phyloP scores from a whole-genome alignment of 2,329 filamentous ascomycete genomes.

The Phialocephala sp. region DNA sequence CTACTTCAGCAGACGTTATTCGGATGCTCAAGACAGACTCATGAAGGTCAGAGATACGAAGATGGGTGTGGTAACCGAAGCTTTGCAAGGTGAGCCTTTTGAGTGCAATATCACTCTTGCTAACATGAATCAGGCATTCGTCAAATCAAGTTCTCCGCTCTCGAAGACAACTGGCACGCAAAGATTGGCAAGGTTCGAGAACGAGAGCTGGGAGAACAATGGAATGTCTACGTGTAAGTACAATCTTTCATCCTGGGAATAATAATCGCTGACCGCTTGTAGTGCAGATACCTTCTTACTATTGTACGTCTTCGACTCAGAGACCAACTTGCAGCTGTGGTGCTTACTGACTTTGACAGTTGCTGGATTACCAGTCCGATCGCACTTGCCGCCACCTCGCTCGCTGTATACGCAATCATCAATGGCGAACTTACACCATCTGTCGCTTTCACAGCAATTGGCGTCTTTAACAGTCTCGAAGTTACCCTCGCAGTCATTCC shows the following conservation, averaged over 20 bases:
- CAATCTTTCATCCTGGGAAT: background rate
- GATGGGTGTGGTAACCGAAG: conserved; percentile 76
- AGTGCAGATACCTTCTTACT: conserved; percentile 65
- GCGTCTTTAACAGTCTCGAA: conserved; percentile 77
- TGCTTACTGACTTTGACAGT: conserved; percentile 23
- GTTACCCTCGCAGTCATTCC: conserved; percentile 73
- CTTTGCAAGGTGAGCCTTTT: conserved; percentile 61
- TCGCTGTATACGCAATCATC: conserved; percentile 70
- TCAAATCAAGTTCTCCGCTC: conserved; percentile 83
- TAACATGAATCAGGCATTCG: conserved; percentile 56
- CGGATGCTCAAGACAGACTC: conserved; percentile 67
- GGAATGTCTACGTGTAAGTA: conserved; percentile 62
- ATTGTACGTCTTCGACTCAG: conserved; percentile 40
- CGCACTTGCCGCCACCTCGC: conserved; percentile 71
- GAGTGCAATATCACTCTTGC: background rate
- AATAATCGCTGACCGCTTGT: conserved; percentile 16
- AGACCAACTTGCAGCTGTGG: background rate
- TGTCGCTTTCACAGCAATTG: conserved; percentile 79
- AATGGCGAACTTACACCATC: conserved; percentile 70
- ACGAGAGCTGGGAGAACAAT: conserved; percentile 69
- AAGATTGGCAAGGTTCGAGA: conserved; percentile 70
- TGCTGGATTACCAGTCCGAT: conserved; percentile 79
- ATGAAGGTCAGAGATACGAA: conserved; percentile 81
- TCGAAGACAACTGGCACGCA: conserved; percentile 76
- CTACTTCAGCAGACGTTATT: conserved; percentile 67